phyloP scores from a whole-genome alignment of 2,329 filamentous ascomycete species.

The Fusarium abutilonis region DNA sequence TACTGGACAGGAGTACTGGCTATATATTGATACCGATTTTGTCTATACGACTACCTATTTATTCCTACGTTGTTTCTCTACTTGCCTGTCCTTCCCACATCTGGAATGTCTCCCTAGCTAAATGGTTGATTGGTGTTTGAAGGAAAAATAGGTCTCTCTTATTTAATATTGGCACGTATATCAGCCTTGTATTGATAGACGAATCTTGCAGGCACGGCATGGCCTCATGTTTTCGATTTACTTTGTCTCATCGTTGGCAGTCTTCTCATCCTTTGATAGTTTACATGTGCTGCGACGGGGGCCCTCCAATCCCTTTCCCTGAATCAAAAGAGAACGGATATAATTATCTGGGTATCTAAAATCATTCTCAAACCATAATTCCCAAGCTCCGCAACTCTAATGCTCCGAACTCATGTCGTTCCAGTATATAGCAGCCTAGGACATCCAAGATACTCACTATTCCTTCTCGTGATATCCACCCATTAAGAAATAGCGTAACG shows the following conservation, averaged over 20 bases:
- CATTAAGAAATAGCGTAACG: neutral
- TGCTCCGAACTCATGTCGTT: neutral
- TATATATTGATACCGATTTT: constrained; percentile 42
- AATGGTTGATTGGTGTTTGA: neutral
- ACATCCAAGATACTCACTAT: neutral
- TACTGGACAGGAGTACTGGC: constrained; percentile 36
- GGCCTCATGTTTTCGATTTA: constrained; percentile 20
- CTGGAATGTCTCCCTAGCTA: neutral
- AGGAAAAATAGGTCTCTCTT: neutral
- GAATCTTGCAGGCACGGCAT: constrained; percentile 19
- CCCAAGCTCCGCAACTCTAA: neutral
- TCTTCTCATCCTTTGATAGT: constrained; percentile 5
- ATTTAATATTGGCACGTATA: constrained; percentile 16
- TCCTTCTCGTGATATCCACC: neutral
- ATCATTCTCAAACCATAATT: neutral
- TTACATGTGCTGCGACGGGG: constrained; percentile 12
- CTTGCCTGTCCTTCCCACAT: constrained; percentile 1
- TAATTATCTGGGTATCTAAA: constrained; percentile 20
- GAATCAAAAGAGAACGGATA: constrained; percentile 20
- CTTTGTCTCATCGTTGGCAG: constrained; percentile 13
- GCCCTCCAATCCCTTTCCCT: constrained; percentile 6
- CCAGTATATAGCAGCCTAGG: neutral
- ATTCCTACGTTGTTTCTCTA: constrained; percentile 2
- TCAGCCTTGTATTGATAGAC: constrained; percentile 23
- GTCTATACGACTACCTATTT: constrained; percentile 34